Evolutionary conservation across 352 stramenopile species (phyloP), one percentile per base, ranked within the genome.

Genomic region (Pythium sp.): DNA sequence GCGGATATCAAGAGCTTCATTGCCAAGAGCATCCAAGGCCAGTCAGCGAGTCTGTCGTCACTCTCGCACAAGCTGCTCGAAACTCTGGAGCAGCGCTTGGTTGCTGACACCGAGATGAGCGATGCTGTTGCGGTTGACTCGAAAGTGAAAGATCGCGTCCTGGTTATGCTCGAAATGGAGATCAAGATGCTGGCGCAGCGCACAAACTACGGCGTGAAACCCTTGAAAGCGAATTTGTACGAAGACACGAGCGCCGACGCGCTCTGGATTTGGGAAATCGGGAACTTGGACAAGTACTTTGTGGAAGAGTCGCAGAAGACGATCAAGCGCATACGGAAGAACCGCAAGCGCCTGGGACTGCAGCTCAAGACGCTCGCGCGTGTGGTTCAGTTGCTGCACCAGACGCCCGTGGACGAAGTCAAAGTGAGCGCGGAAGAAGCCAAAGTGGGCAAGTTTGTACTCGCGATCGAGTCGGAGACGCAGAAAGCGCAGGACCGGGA

Each of bases 101-200:
- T 64, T 15, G 43, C 32, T 43, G 38, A 72, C 32, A 63, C 59
- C n/a, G 62, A 63, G 8, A 38, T 49, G n/a, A 46, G 9, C 14
- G 38, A 38, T 34, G 64, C 47, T 9, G 28, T 30, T 7, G 18
- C 49, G 2, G 64, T 68, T 8, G 68, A 70, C 22, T 64, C 73
- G 7, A 67, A 61, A 11, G 59, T 67, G 2, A 49, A 74, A 20
- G 69, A 76, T 12, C 71, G 56, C 1, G 53, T 74, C 5, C 58
- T 70, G 18, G 58, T 91, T 22, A 72, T 69, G 28, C 53, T 96
- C 58, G 85, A 96, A 66, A 94, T 94, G 88, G 88, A 92, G 60
- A 91, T 96, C 61, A 96, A 96, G 70, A 91, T 91, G 76, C 73
- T 96, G 12, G 89, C 89, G 32, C 86, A 96, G 71, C 84, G 89